Evolutionary conservation across 108 stramenopile genomes (phyloP), one percentile per base, ranked within the genome.

Genomic region (Craspedostauros australis): DNA sequence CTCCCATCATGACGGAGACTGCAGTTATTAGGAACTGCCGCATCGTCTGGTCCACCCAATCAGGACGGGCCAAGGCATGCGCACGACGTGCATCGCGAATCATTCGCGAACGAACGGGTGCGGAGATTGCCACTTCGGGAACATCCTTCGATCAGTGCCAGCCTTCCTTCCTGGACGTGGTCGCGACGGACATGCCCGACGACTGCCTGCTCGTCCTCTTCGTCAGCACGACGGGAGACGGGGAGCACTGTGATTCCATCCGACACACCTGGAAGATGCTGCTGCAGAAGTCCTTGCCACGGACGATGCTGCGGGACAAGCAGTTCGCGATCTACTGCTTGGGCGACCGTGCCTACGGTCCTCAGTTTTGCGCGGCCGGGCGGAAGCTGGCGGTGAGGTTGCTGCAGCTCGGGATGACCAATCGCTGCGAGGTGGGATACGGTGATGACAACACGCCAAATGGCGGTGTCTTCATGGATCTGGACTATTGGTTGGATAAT

Each of bases 261-360:
- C 58, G 59, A 20, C 33, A 68, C 9, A 84, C 82, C 6, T 91
- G 88, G 88, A 62, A 63, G 44, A 7, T 46, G 25, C 64, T 82
- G 39, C 65, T 89, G 0, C 68, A 64, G n/a, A 82, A 73, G 51
- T 80, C 88, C 1, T 62, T 84, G 0, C 66, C 78, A 12, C 16
- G 41, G 5, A 55, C 62, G 3, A 24, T 61, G 1, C 76, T 90
- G 23, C 37, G 53, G 26, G 46, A 66, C 9, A 46, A 50, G 31
- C 46, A 40, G 46, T 91, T 87, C 55, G 79, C 83, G 3, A 46
- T 91, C 1, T 91, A 81, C 63, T 68, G 76, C 50, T 65, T 91
- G 60, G 89, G 89, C 19, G 89, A 91, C 73, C 78, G 89, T 34
- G 81, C 85, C 22, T 91, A 91, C 47, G 89, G 89, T 23, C 80